Base-by-base conservation (phyloP, 257 asterid species). In the Fraxinus excelsior region DNA sequence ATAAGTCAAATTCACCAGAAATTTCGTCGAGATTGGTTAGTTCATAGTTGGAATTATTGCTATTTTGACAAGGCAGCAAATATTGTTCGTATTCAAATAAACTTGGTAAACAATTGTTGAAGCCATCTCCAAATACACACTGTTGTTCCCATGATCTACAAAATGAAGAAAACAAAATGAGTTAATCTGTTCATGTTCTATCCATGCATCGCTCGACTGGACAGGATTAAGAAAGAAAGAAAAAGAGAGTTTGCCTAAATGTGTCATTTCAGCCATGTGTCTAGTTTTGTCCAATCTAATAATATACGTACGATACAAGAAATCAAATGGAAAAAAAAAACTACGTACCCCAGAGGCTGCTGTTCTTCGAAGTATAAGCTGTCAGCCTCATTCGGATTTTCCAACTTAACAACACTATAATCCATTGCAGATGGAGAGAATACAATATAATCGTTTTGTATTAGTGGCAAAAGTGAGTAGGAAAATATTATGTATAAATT, bases 91-190 rank as follows among this genome's bases (percentile, higher is more conserved):
- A 66, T 9, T 78, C 82, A 25, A 56, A 70, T 21, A 70, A 64
- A 23, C 42, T 51, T 44, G 70, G 80, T 38, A 67, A 32, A 28
- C 80, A 90, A 28, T 77, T 37, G 79, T 75, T 78, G 70, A 79
- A 75, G 21, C 81, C 74, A 10, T 83, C 91, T 19, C 31, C 35
- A 31, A 78, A 64, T 29, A 64, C 58, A 58, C 40, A 68, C 23
- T 79, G 76, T 66, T 78, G 89, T 28, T 85, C 87, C 94, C 91
- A 87, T 76, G 82, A 12, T 38, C 96, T 92, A 65, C 72, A 79
- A 68, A 71, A 60, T 4, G 37, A 53, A 53, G 56, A 56, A 8
- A 31, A 8, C 8, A 38, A 1, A 21, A 4, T 26, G 29, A 21
- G 53, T 31, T 31, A 1, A 29, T 2, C 40, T 7, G 40, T 37